phyloP scores from a whole-genome alignment of 495 filamentous ascomycete species.

The Tuber magnatum region DNA sequence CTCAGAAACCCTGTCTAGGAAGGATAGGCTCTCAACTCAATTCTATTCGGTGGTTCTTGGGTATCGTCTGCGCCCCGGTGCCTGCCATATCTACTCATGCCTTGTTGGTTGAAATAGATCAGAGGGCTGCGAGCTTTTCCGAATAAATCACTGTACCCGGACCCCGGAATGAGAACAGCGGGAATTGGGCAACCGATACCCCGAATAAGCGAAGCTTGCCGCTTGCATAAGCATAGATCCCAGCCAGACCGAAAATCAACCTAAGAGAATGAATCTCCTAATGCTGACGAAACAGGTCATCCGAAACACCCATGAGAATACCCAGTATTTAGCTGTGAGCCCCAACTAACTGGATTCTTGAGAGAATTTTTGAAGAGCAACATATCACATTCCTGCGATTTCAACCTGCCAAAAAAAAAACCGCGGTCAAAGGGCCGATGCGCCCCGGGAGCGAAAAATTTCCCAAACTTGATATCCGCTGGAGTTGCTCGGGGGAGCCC shows the following conservation, averaged over 20 bases:
- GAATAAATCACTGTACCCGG: not conserved
- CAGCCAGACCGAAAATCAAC: not conserved
- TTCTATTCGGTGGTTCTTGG: not conserved
- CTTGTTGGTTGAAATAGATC: not conserved
- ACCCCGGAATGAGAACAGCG: not conserved
- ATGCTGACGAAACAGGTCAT: not conserved
- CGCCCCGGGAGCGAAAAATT: too few relatives aligned
- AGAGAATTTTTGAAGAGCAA: too few relatives aligned
- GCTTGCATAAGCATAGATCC: not conserved
- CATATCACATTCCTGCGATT: too few relatives aligned
- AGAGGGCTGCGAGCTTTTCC: not conserved
- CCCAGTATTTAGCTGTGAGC: too few relatives aligned
- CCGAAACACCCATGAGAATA: not conserved
- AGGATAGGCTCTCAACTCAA: not conserved
- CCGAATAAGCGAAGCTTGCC: not conserved
- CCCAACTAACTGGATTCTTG: too few relatives aligned
- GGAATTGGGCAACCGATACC: not conserved
- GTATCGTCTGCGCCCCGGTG: not conserved
- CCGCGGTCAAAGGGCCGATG: too few relatives aligned
- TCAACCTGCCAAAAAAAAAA: too few relatives aligned
- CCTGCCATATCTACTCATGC: not conserved
- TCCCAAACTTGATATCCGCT: too few relatives aligned
- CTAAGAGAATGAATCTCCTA: not conserved
- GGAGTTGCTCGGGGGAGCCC: too few relatives aligned
- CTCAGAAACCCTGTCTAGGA: not conserved